Percentiles rank a stretch among this genome's conserved stretches.
Evolutionary conservation across 2,329 filamentous ascomycete genomes (phyloP).

Genomic region (Dryadomyces quercivorus): DNA sequence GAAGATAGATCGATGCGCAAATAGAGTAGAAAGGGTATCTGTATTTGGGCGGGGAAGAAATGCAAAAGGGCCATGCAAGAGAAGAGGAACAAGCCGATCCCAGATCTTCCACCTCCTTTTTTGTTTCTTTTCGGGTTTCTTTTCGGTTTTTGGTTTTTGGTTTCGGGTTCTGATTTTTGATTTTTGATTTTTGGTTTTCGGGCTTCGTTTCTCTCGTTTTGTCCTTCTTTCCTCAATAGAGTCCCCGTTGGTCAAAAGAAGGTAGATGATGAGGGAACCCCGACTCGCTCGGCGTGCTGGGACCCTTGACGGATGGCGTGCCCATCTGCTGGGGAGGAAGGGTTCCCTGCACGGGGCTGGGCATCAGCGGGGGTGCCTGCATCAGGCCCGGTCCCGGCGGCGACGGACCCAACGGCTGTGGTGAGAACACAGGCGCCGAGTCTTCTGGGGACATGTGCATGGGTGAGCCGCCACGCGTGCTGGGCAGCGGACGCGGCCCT

Average conservation of each 20-base stretch:
- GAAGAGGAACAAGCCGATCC: too few relatives aligned
- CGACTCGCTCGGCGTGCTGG: constrained; percentile 8
- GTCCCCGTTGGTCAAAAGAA: constrained; percentile 1
- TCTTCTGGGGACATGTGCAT: constrained; percentile 3
- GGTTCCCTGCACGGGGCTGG: background rate
- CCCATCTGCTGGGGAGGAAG: background rate
- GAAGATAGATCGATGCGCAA: background rate
- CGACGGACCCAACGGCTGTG: background rate
- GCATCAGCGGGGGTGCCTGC: constrained; percentile 1
- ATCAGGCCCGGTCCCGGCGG: background rate
- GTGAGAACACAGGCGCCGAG: background rate
- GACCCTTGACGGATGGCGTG: constrained; percentile 5
- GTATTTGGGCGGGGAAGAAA: background rate
- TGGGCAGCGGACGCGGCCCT: background rate
- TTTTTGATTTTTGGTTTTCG: too few relatives aligned
- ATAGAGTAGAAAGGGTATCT: background rate
- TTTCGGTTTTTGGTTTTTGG: background rate
- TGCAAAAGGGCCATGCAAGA: too few relatives aligned
- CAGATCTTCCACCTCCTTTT: too few relatives aligned
- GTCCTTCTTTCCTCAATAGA: background rate
- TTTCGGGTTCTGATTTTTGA: background rate
- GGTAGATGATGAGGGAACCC: constrained; percentile 7
- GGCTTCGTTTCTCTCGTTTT: background rate
- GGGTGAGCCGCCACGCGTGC: constrained; percentile 1
- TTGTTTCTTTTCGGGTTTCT: too few relatives aligned